Base-by-base conservation (phyloP, 2,329 filamentous ascomycete species). In the Claviceps spartinae region DNA sequence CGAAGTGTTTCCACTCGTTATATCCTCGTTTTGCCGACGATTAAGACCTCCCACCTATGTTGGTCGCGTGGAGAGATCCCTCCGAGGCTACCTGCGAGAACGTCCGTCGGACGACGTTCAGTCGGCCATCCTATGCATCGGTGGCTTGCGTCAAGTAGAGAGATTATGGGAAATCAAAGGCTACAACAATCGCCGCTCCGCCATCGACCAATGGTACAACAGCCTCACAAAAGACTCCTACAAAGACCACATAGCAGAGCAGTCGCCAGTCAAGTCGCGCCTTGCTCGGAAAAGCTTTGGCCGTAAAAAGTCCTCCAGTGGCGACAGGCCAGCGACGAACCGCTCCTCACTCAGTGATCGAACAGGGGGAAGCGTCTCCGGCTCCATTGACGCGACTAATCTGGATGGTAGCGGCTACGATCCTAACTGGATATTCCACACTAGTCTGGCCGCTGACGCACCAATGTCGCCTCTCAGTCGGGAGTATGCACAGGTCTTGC, bases 151-250 rank as follows among this genome's bases (percentile, higher is more conserved):
- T 8, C 78, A 83, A 59, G 79, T 82, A 1, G 77, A 83, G 58
- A 71, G 75, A 45, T 72, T 84, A 38, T 84, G 81, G 81, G 79
- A 83, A 60, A 79, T 81, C 41, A 82, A 82, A 59, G 79, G 80
- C 1, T 84, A 84, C 63, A 83, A 81, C 60, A 70, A 69, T 49
- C 71, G 81, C 36, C 72, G 79, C 52, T 70, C 71, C 20, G 75
- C 76, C 1, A 80, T 84, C 16, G 81, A 84, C 58, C 67, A 60
- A 5, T 84, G 79, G 79, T 81, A 77, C 61, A 71, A 71, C 42
- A 70, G 68, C 18, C 63, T 83, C 8, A 69, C 71, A 1, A 74
- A 69, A 54, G 74, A 74, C 9, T 69, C 70, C 30, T 34, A 11
- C 2, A 74, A 69, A 54, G 74, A 74, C 8, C 54, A 58, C 14